Evolutionary conservation across 2,329 filamentous ascomycete genomes (phyloP).

Genomic region (Didymella glomerata): DNA sequence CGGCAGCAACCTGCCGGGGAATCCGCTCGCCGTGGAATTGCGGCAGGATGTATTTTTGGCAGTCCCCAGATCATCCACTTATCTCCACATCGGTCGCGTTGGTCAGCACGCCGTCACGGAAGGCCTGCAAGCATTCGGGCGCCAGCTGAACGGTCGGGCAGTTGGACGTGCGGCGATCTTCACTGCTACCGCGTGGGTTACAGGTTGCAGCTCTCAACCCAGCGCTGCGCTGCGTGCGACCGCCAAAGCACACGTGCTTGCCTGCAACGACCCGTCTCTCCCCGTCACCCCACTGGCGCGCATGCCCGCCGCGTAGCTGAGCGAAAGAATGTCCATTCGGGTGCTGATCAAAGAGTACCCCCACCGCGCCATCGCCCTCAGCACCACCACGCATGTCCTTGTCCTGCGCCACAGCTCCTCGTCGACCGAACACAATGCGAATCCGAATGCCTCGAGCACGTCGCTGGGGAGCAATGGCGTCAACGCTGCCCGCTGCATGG

Average conservation of each 20-base stretch:
- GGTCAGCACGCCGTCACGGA: constrained; percentile 25
- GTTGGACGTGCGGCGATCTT: constrained; percentile 3
- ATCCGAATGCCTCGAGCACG: constrained; percentile 63
- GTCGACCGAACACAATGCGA: constrained; percentile 59
- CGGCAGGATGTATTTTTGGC: constrained; percentile 6
- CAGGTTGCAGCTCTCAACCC: constrained; percentile 27
- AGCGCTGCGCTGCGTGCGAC: constrained; percentile 29
- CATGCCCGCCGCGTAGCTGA: constrained; percentile 21
- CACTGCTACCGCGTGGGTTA: not conserved
- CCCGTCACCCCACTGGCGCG: constrained; percentile 10
- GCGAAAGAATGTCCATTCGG: constrained; percentile 62
- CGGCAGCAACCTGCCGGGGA: too few species aligned
- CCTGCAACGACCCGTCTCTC: constrained; percentile 23
- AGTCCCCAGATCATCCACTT: constrained; percentile 17
- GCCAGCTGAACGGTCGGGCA: constrained; percentile 17
- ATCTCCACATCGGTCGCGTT: constrained; percentile 20
- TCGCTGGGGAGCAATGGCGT: constrained; percentile 55
- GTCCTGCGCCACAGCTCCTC: constrained; percentile 81
- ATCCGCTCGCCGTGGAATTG: too few species aligned
- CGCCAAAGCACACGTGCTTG: constrained; percentile 37
- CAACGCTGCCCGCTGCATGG: constrained; percentile 73
- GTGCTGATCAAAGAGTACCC: constrained; percentile 87
- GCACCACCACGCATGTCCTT: constrained; percentile 79
- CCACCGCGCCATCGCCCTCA: constrained; percentile 85
- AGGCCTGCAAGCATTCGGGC: constrained; percentile 24